Evolutionary conservation across 2,329 filamentous ascomycete species (phyloP).

Genomic region (Aspergillus sp.): DNA sequence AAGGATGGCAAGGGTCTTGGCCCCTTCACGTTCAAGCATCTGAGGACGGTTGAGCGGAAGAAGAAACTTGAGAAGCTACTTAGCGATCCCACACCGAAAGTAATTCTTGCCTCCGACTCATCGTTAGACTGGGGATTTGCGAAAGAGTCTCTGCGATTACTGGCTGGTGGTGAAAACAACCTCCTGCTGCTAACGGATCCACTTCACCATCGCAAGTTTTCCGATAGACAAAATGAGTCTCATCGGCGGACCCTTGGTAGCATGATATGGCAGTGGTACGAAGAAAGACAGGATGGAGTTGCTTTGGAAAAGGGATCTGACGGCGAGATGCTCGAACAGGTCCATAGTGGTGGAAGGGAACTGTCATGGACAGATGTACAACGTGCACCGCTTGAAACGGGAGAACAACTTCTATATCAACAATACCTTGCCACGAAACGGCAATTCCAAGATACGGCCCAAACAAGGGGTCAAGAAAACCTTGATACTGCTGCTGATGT

Average conservation of each 20-base stretch:
- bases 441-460: slow-evolving; percentile 79
- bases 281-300: slow-evolving; percentile 64
- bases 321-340: slow-evolving; percentile 64
- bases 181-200: slow-evolving; percentile 84
- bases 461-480: slow-evolving; percentile 65
- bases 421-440: slow-evolving; percentile 88
- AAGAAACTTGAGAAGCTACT: slow-evolving; percentile 74
- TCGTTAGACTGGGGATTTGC: slow-evolving; percentile 96
- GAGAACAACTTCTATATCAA: slow-evolving; percentile 80
- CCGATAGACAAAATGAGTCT: slow-evolving; percentile 25
- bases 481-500: slow-evolving; percentile 73
- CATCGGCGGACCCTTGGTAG: slow-evolving; percentile 63
- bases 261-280: slow-evolving; percentile 79
- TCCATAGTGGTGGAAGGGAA: slow-evolving; percentile 63
- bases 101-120: slow-evolving; percentile 87
- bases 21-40: slow-evolving; percentile 86
- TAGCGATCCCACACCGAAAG: slow-evolving; percentile 55
- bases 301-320: slow-evolving; percentile 56
- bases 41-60: slow-evolving; percentile 79
- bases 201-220: slow-evolving; percentile 29
- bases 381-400: slow-evolving; percentile 67
- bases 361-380: slow-evolving; percentile 62
- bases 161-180: slow-evolving; percentile 77
- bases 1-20: slow-evolving; percentile 53
- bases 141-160: slow-evolving; percentile 69